Evolutionary conservation across 768 basidiomycete genomes (phyloP).

Genomic region (Trametes maxima): DNA sequence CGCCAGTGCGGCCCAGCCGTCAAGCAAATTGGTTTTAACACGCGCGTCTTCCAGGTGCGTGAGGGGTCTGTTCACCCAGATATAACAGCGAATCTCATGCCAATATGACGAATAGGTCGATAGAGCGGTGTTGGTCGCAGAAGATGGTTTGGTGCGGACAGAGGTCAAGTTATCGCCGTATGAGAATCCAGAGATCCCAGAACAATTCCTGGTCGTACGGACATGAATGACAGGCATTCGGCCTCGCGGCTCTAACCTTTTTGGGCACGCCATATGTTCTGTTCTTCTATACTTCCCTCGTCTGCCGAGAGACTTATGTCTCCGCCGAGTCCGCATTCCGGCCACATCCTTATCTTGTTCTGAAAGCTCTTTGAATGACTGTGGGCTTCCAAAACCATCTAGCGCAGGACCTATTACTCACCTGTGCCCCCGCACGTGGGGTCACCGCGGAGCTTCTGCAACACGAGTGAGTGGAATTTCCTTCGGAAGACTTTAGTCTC

Average conservation of each 20-base stretch:
- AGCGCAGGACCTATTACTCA: no score
- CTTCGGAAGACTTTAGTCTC: neutral
- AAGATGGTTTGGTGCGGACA: constrained; percentile 41
- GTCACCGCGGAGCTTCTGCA: no score
- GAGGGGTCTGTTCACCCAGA: neutral
- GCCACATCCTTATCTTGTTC: no score
- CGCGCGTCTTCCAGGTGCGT: constrained; percentile 69
- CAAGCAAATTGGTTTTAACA: constrained; percentile 66
- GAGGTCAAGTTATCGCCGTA: constrained; percentile 50
- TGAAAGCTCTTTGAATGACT: no score
- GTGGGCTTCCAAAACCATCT: no score
- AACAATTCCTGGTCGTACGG: constrained; percentile 70
- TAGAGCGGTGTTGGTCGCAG: constrained; percentile 39
- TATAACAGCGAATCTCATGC: neutral
- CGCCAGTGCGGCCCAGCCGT: constrained; percentile 54
- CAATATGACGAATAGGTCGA: constrained; percentile 44
- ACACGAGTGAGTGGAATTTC: no score
- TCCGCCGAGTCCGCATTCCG: no score
- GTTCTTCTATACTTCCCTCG: neutral
- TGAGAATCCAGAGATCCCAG: constrained; percentile 68
- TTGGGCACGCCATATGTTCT: neutral
- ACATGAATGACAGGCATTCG: constrained; percentile 34
- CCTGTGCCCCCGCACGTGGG: no score
- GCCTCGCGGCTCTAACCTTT: neutral
- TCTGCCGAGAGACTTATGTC: no score